Evolutionary conservation across 305 asterid genomes (phyloP), one percentile per base, ranked within the genome.

Genomic region (Fraxinus platypoda): DNA sequence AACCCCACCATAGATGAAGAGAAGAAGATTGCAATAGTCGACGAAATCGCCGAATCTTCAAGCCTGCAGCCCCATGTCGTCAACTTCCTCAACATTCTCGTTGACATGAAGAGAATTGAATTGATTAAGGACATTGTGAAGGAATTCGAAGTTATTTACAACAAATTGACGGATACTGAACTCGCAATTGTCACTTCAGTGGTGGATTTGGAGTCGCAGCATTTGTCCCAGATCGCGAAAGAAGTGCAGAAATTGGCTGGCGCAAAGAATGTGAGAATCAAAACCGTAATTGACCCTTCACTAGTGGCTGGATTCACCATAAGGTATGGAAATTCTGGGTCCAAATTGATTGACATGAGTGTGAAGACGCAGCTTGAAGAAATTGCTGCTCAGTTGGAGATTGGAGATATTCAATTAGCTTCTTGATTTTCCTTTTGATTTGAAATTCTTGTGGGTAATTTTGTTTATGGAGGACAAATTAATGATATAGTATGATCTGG

Each of bases 281-380:
- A 90, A 78, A 91, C 95, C 3, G 90, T 71, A 54, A 86, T 92
- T 12, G 98, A 94, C 75, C 91, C 93, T 68, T 75, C 94, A 0
- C 88, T 95, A 82, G 97, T 94, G 0, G 99, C 98, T 59, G 97
- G 99, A 4, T 95, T 95, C 89, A 95, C 96, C 1, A 90, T 95
- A 80, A 84, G 97, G 86, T 95, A 85, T 74, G 98, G 98, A 8
- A 74, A n/a, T 31, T 82, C 94, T 0, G 97, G 97, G 21, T 95
- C 99, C 8, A 95, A 94, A 70, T 84, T 95, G 91, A 88, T 95
- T 70, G 97, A 95, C 54, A 88, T 95, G 97, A 95, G 99, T 79
- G 97, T 95, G 57, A 95, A 95, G 89, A 95, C 92, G 78, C 97
- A 95, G 90, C 94, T 95, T 11, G 93, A 93, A 82, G 97, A 95